These are phyloP conservation scores for Lentinula sp. DNA, from an alignment of 768 basidiomycete species.

Conservation along the genomic window DNA sequence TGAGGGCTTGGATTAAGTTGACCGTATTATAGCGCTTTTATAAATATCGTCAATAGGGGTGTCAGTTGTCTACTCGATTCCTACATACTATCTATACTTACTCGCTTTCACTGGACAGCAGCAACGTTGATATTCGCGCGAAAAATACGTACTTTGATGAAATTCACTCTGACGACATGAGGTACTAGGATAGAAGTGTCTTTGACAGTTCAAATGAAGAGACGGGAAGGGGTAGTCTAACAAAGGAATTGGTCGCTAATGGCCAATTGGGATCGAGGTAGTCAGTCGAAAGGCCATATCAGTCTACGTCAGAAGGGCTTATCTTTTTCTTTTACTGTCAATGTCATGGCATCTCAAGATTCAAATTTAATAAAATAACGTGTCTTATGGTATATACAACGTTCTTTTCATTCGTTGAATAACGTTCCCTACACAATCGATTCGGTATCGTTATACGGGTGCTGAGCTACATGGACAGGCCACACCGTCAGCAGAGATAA, in stretches of 20 bases:
- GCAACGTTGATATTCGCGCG: no score
- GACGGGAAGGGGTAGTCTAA: not conserved
- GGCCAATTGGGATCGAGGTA: not conserved
- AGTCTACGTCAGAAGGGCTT: no score
- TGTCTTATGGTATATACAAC: not conserved
- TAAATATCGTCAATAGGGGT: not conserved
- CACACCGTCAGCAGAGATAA: not conserved
- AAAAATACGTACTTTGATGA: no score
- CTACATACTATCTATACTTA: no score
- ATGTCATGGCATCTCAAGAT: no score
- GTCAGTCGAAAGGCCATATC: no score
- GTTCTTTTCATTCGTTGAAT: not conserved
- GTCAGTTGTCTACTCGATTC: not conserved
- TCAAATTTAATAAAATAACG: not conserved
- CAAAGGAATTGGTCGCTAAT: no score
- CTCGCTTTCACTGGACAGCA: not conserved
- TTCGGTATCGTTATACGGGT: constrained; percentile 16
- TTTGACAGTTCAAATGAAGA: not conserved
- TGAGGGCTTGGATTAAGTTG: not conserved
- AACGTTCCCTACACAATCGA: not conserved
- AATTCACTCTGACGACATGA: no score
- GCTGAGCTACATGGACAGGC: constrained; percentile 8
- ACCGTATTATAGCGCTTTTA: not conserved
- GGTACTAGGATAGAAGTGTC: no score
- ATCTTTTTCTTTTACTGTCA: no score